A percentile compares a stretch with the other conserved stretches of the same genome.
These are phyloP conservation scores for Begonia loranthoides DNA, from an alignment of 306 rosid genomes.

Conservation along the genomic window DNA sequence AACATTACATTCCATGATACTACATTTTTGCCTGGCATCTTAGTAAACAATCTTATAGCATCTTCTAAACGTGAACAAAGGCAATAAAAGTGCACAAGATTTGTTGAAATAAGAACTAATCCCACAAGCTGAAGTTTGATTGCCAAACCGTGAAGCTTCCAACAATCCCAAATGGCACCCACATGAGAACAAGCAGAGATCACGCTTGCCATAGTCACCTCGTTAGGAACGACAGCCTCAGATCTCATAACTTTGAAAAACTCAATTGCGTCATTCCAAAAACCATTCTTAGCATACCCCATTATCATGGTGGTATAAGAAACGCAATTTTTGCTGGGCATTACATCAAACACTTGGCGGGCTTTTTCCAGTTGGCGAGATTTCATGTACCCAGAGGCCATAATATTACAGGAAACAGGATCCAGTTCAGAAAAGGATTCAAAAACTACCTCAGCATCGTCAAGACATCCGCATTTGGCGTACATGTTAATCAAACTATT, in stretches of 20 bases:
- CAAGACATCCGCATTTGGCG: conserved; percentile 41
- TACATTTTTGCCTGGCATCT: conserved; percentile 52
- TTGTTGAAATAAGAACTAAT: conserved; percentile 47
- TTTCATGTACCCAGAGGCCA: conserved; percentile 58
- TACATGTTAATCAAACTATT: conserved; percentile 77
- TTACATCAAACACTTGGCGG: conserved; percentile 52
- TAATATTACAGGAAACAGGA: conserved; percentile 66
- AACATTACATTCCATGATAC: conserved; percentile 85
- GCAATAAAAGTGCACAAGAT: conserved; percentile 73
- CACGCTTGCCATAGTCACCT: conserved; percentile 60
- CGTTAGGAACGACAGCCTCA: conserved; percentile 43
- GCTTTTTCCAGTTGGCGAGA: conserved; percentile 41
- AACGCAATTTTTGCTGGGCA: conserved; percentile 51
- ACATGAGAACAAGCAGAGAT: conserved; percentile 42
- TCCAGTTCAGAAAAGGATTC: conserved; percentile 30
- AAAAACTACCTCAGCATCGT: conserved; percentile 37
- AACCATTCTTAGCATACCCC: conserved; percentile 53
- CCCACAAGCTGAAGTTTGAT: conserved; percentile 33
- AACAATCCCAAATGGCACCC: conserved; percentile 48
- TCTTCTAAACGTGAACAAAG: conserved; percentile 41
- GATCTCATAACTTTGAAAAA: conserved; percentile 62
- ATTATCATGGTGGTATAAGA: conserved; percentile 78
- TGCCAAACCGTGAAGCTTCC: conserved; percentile 52
- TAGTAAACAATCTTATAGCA: conserved; percentile 44
- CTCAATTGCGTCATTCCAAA: conserved; percentile 48